Percentiles rank a stretch among this genome's conserved stretches.
Conservation (phyloP, 2,329 filamentous ascomycete species). For the Penicillium sp. region DNA sequence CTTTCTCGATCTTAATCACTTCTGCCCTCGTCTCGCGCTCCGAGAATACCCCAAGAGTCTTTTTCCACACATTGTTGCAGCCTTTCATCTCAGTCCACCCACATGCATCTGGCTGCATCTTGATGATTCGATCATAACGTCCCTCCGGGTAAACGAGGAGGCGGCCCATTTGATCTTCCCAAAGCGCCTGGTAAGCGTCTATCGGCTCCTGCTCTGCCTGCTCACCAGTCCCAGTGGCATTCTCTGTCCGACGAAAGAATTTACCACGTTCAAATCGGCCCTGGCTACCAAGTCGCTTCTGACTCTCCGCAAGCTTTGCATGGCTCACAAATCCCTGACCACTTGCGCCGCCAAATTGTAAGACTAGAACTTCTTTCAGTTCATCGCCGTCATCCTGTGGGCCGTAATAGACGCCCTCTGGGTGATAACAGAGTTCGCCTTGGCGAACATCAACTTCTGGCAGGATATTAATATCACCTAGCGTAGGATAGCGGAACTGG, state of each 20-base stretch:
- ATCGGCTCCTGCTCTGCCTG: conserved; percentile 1
- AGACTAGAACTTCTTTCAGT: conserved; percentile 17
- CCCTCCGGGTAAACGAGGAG: conserved; percentile 15
- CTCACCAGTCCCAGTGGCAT: neutral
- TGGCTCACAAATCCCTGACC: conserved; percentile 19
- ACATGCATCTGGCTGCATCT: conserved; percentile 13
- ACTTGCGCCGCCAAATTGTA: conserved; percentile 25
- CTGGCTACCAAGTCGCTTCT: conserved; percentile 7
- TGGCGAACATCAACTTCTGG: conserved; percentile 13
- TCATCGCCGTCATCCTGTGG: conserved; percentile 19
- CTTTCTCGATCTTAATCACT: conserved; percentile 13
- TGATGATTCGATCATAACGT: conserved; percentile 15
- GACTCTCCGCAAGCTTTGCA: conserved; percentile 4
- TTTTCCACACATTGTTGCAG: conserved; percentile 2
- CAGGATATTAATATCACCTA: conserved; percentile 13
- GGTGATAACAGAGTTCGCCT: conserved; percentile 27
- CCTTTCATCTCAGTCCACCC: neutral
- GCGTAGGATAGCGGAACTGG: conserved; percentile 23
- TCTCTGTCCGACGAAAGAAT: conserved; percentile 1
- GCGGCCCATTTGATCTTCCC: conserved; percentile 13
- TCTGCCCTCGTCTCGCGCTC: conserved; percentile 22
- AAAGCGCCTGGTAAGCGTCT: conserved; percentile 20
- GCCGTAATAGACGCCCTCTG: conserved; percentile 25
- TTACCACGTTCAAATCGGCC: conserved; percentile 22
- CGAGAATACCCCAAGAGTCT: conserved; percentile 21